Evolutionary conservation across 129 eudicot genomes (phyloP), one percentile per base, ranked within the genome.

Genomic region (Smallanthus sonchifolius): DNA sequence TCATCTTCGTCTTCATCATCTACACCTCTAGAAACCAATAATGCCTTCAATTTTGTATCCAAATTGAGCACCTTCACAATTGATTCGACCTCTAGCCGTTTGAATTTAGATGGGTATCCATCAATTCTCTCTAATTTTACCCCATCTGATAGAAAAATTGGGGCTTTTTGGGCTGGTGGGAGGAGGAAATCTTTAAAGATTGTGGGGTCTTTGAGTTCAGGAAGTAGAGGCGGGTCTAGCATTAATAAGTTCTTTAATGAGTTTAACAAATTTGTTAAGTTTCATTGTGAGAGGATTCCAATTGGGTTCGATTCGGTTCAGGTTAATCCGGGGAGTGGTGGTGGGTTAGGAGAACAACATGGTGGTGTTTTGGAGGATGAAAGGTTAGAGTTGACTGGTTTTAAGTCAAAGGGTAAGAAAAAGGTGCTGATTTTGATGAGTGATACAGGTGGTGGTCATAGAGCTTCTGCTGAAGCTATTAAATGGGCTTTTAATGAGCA

Each of bases 401-500:
- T 65, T 60, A 85, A 48, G 73, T 43, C 84, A 1, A 85, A 83
- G 40, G 76, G 65, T 45, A 84, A 87, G 68, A 94, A 94, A 61
- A 91, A 87, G 30, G 99, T 94, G 73, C 73, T 94, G 19, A 94
- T 94, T 67, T 85, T 94, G 91, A 94, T 94, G 99, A 94, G 99
- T 70, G 99, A 94, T 66, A 94, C 99, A 9, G 99, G 99, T 64
- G 99, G 99, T 24, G 99, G 99, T 43, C 99, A 94, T 56, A 61
- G 97, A 73, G 99, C 99, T 76, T 94, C 99, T n/a, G 97, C 99
- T 36, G 99, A 94, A 75, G 99, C 99, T 19, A 91, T 94, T 69
- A 94, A 82, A 76, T 84, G 93, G 70, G 94, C 99, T 34, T 94
- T 94, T 69, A 61, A 81, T 62, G 88, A 90, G 73, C 88, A 86